Evolutionary conservation across 2,329 filamentous ascomycete species (phyloP), one percentile per base, ranked within the genome.

Genomic region (Fusarium euwallaceae): DNA sequence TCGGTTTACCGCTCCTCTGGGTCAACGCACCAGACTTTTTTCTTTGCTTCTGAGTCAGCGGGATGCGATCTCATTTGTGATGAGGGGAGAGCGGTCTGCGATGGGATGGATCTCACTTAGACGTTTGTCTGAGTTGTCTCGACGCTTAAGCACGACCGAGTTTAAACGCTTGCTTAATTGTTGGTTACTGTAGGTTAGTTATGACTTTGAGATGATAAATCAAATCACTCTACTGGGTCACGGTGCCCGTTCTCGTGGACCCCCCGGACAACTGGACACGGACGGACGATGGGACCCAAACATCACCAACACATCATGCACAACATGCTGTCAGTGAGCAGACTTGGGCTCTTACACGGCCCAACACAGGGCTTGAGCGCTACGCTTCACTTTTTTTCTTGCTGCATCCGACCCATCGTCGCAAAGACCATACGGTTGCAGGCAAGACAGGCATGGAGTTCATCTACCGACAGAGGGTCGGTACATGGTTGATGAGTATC

Each of bases 271-370:
- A 61, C 63, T 27, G 27, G 27, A 36, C 56, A 64, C 65, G 41
- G 64, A 72, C 58, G 56, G 64, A 72, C 58, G 61, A 27, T 27
- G 27, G 27, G 27, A 41, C 34, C 34, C 9, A 48, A 53, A 64
- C 61, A 72, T 63, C 53, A 74, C 64, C 32, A 36, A 60, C 32
- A 64, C 66, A 62, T 70, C 73, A 75, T 78, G 66, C 72, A 77
- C 72, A 74, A 72, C 76, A 78, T 78, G 64, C 71, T 64, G 66
- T 75, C 55, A 64, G 61, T 77, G 76, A 78, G 67, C 67, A 74
- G 63, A 73, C 71, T 67, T 70, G 72, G 67, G 67, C 69, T 66
- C 67, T 70, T 69, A 68, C 73, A 78, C 70, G 76, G 76, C 69
- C 73, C 76, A 74, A 58, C 63, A 10, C 68, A 62, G 24, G 73